Evolutionary conservation across 2,329 filamentous ascomycete species (phyloP), one percentile per base, ranked within the genome.

Genomic region (Phoma sp.): DNA sequence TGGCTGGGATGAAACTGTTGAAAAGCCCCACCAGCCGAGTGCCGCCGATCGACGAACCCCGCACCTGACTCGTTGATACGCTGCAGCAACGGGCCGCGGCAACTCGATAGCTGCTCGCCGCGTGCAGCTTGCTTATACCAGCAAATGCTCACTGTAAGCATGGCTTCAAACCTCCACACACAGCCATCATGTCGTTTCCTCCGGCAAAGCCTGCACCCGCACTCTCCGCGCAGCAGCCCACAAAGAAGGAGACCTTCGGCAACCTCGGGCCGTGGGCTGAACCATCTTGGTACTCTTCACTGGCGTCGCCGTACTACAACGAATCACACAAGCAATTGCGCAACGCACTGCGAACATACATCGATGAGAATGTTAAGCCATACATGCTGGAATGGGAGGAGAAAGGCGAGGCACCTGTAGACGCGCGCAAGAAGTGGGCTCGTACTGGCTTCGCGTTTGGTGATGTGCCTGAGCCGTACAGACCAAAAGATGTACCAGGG

Each of bases 311-410:
- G 0, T 88, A 88, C 74, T 89, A 90, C 77, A 87, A 81, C 23
- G 78, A 81, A 12, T 83, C 82, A 2, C 87, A 90, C 66, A 80
- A 81, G 26, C 75, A 72, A n/a, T 77, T 89, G 1, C 84, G 85
- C 45, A 77, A 82, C 30, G 78, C 76, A 4, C 74, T 88, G 0
- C 82, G 87, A 32, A 66, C 78, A 20, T 89, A 88, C 56, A 76
- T 89, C 40, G 81, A 89, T 53, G 77, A 79, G 2, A 74, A 86
- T 30, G 77, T 89, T 37, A 74, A 83, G 2, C 86, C 85, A 0
- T 77, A 82, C 58, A 82, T 83, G 4, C 79, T 86, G 26, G 84
- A 88, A 32, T 90, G 87, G 87, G 87, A 90, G 59, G 77, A 74
- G 47, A 68, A 71, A 18, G 79, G 79, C 34, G 74, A 73, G 66